phyloP scores from a whole-genome alignment of 2,329 filamentous ascomycete species.

The Pseudogymnoascus sp. region DNA sequence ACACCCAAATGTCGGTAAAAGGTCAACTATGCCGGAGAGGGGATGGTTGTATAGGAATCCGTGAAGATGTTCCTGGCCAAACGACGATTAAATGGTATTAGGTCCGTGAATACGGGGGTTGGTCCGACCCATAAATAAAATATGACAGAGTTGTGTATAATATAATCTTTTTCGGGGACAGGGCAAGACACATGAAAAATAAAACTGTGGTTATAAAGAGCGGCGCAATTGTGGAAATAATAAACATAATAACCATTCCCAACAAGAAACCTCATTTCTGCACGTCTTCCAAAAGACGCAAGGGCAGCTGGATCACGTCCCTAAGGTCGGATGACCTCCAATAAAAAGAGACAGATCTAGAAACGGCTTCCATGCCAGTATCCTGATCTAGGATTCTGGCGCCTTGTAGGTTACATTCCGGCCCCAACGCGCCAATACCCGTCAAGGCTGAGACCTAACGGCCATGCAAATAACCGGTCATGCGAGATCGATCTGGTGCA shows the following conservation, averaged over 20 bases:
- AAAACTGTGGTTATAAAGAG: not conserved
- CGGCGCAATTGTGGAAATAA: not conserved
- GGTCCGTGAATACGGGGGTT: not conserved
- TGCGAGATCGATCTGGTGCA: slow-evolving; percentile 9
- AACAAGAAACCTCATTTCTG: not conserved
- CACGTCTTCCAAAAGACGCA: not conserved
- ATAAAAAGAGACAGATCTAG: slow-evolving; percentile 4
- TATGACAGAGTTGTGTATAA: not conserved
- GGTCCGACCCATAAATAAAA: slow-evolving; percentile 5
- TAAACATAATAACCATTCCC: not conserved
- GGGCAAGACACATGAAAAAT: not conserved
- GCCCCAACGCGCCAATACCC: slow-evolving; percentile 2
- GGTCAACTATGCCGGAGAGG: not conserved
- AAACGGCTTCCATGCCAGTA: slow-evolving; percentile 6
- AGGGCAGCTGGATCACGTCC: not conserved
- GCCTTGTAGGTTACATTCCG: not conserved
- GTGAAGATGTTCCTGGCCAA: not conserved
- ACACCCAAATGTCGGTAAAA: not conserved
- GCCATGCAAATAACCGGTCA: slow-evolving; percentile 5
- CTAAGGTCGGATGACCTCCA: slow-evolving; percentile 1
- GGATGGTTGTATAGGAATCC: not conserved
- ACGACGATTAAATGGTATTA: not conserved
- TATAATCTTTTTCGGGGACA: not conserved
- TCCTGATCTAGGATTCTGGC: not conserved
- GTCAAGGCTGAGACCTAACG: slow-evolving; percentile 4